phyloP scores from a whole-genome alignment of 495 filamentous ascomycete genomes.

The Penicillium bovifimosum region DNA sequence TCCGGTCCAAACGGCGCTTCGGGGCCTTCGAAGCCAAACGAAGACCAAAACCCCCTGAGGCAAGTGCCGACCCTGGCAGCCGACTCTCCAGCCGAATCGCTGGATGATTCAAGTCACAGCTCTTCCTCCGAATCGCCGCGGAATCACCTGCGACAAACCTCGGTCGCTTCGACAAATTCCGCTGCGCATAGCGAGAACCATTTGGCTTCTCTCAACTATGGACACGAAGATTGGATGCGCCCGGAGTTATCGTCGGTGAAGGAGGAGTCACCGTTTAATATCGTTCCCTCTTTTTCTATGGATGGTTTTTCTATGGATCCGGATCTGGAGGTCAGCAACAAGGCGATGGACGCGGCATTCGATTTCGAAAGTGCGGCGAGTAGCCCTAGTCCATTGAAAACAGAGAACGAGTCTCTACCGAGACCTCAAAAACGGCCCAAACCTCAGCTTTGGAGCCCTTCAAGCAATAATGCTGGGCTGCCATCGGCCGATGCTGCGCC shows the following conservation, averaged over 20 bases:
- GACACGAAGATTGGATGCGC: slow-evolving; percentile 40
- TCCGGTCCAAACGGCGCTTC: slow-evolving; percentile 26
- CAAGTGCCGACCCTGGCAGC: slow-evolving; percentile 29
- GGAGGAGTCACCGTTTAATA: slow-evolving; percentile 37
- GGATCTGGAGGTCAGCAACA: slow-evolving; percentile 53
- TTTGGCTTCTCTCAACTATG: slow-evolving; percentile 29
- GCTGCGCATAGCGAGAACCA: slow-evolving; percentile 38
- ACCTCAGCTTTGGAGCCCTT: slow-evolving; percentile 27
- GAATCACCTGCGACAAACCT: slow-evolving; percentile 36
- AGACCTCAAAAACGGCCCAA: slow-evolving; percentile 21
- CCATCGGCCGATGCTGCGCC: slow-evolving; percentile 18
- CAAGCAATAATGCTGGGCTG: slow-evolving; percentile 11
- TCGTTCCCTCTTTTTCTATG: slow-evolving; percentile 35
- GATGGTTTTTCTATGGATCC: slow-evolving; percentile 32
- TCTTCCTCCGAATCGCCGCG: slow-evolving; percentile 43
- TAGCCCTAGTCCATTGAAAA: slow-evolving; percentile 53
- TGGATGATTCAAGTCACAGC: slow-evolving; percentile 39
- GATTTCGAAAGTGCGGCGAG: slow-evolving; percentile 66
- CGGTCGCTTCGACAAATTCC: slow-evolving; percentile 38
- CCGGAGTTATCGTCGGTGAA: slow-evolving; percentile 36
- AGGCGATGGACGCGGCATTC: slow-evolving; percentile 59
- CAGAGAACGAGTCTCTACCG: slow-evolving; percentile 24
- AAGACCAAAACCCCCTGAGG: slow-evolving; percentile 33
- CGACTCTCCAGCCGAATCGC: slow-evolving; percentile 42
- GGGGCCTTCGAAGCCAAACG: slow-evolving; percentile 29